A percentile compares a stretch with the other conserved stretches of the same genome.
These are phyloP conservation scores for Chalciporus chontae DNA, from an alignment of 768 basidiomycete genomes.

Conservation along the genomic window DNA sequence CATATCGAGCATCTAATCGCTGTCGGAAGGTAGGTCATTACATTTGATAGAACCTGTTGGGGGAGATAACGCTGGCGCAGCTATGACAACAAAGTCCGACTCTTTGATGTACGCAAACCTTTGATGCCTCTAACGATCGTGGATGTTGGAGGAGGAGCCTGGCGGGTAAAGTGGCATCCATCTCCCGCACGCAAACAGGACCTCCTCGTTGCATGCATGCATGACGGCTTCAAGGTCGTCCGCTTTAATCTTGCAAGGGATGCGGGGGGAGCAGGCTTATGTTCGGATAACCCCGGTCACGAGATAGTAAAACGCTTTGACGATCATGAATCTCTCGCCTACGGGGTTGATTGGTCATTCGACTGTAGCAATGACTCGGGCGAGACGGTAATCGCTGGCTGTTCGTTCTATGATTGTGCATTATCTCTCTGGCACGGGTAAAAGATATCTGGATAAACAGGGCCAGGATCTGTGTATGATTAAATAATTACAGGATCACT, in stretches of 20 bases:
- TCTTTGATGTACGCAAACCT: conserved; percentile 81
- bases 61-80: conserved; percentile 36
- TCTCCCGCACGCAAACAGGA: conserved; percentile 58
- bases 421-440: conserved; percentile 77
- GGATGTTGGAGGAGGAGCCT: conserved; percentile 86
- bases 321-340: conserved; percentile 78
- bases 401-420: conserved; percentile 93
- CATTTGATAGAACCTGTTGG: background rate
- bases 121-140: conserved; percentile 51
- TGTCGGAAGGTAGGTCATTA: conserved; percentile 72
- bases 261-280: background rate
- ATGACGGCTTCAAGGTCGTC: conserved; percentile 90
- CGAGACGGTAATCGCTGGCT: conserved; percentile 70
- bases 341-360: conserved; percentile 89
- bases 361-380: conserved; percentile 23
- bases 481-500: background rate
- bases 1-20: conserved; percentile 77
- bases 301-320: conserved; percentile 60
- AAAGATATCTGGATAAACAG: conserved; percentile 12
- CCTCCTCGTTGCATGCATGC: conserved; percentile 95
- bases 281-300: conserved; percentile 20
- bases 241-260: conserved; percentile 17
- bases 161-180: conserved; percentile 97
- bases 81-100: conserved; percentile 75
- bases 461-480: background rate